A percentile compares a stretch with the other conserved stretches of the same genome.
These are phyloP conservation scores for Maudiozyma pseudohumilis DNA, from an alignment of 805 yeast genomes.

Conservation along the genomic window DNA sequence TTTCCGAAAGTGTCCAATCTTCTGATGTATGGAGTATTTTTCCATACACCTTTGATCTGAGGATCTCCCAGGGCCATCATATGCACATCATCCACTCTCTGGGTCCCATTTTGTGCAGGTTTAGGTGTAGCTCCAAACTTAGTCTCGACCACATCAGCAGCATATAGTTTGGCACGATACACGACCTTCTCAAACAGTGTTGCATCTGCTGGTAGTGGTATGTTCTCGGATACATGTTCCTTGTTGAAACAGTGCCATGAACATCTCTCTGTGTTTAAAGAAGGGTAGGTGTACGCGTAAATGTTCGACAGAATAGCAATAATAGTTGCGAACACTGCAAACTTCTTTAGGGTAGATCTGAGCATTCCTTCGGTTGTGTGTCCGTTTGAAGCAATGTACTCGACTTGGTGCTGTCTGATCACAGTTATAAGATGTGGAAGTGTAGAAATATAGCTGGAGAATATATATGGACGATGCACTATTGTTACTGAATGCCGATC, in stretches of 20 bases:
- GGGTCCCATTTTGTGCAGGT: slow-evolving; percentile 3
- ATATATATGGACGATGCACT: too few relatives aligned
- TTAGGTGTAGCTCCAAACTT: slow-evolving; percentile 8
- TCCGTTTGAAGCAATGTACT: background rate
- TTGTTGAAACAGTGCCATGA: slow-evolving; percentile 41
- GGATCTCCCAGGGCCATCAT: slow-evolving; percentile 91
- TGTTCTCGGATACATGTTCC: slow-evolving; percentile 4
- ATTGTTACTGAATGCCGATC: too few relatives aligned
- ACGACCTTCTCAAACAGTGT: slow-evolving; percentile 11
- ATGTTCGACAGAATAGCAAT: slow-evolving; percentile 42
- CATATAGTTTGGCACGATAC: slow-evolving; percentile 23
- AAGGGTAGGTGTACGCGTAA: slow-evolving; percentile 71
- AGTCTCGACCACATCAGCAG: slow-evolving; percentile 21
- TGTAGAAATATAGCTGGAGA: too few relatives aligned
- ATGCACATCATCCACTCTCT: slow-evolving; percentile 37
- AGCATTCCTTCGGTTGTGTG: too few relatives aligned
- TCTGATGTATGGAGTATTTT: slow-evolving; percentile 56
- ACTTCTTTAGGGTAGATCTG: slow-evolving; percentile 2
- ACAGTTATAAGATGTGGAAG: too few relatives aligned
- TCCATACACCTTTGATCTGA: slow-evolving; percentile 86
- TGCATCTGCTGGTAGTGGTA: background rate
- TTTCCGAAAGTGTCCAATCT: slow-evolving; percentile 81
- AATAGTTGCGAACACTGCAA: slow-evolving; percentile 13
- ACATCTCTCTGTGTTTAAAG: slow-evolving; percentile 43
- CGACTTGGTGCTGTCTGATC: too few relatives aligned